phyloP scores from a whole-genome alignment of 495 filamentous ascomycete species.

The Neurospora hispaniola region DNA sequence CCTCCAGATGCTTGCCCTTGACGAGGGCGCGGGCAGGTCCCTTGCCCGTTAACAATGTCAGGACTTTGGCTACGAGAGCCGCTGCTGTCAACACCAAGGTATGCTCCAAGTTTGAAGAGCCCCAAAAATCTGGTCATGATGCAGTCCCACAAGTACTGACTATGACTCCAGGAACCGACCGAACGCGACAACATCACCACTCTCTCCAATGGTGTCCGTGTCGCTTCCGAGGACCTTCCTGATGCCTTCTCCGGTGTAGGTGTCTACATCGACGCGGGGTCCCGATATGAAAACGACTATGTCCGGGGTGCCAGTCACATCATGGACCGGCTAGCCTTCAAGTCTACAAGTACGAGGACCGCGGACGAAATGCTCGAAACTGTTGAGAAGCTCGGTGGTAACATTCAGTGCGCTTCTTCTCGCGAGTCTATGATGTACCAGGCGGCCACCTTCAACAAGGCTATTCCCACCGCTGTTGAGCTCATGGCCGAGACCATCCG shows the following conservation, averaged over 20 bases:
- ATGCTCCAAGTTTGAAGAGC: not conserved
- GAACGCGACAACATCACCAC: conserved; percentile 83
- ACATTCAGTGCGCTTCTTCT: conserved; percentile 92
- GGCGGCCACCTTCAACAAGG: conserved; percentile 91
- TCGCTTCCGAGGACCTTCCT: conserved; percentile 90
- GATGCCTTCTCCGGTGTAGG: conserved; percentile 93
- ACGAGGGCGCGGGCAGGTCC: not conserved
- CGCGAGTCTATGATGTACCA: conserved; percentile 98
- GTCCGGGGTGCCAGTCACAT: conserved; percentile 91
- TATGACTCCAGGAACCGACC: conserved; percentile 58
- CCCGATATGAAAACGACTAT: conserved; percentile 79
- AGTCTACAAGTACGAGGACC: conserved; percentile 66
- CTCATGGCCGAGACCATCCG: conserved; percentile 91
- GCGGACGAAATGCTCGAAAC: conserved; percentile 80
- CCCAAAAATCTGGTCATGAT: not conserved
- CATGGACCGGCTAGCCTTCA: conserved; percentile 92
- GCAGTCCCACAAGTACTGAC: conserved; percentile 3
- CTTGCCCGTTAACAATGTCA: not conserved
- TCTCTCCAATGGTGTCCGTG: conserved; percentile 85
- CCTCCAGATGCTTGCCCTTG: not conserved
- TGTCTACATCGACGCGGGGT: conserved; percentile 94
- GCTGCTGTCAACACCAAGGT: not conserved
- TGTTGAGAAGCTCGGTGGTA: conserved; percentile 79
- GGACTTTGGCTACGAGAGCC: not conserved
- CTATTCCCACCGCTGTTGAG: conserved; percentile 71